These are phyloP conservation scores for Eimeria tenella DNA, from an alignment of 169 alveolate genomes.

Conservation along the genomic window DNA sequence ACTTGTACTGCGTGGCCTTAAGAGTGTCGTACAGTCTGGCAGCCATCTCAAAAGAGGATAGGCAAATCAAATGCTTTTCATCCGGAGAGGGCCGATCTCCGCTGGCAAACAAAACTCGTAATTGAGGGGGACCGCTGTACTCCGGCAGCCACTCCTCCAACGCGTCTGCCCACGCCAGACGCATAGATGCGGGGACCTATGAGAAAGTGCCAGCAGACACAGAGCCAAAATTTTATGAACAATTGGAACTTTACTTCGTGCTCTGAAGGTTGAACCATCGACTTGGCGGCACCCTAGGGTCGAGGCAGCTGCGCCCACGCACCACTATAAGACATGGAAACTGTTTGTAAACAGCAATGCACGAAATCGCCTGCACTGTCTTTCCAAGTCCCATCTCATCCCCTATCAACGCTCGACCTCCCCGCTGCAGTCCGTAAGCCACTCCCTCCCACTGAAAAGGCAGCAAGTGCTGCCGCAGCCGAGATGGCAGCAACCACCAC, in stretches of 20 bases:
- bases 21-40: slow-evolving; percentile 69
- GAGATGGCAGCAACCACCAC: slow-evolving; percentile 72
- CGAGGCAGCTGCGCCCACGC: neutral
- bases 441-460: slow-evolving; percentile 97
- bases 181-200: slow-evolving; percentile 75
- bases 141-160: slow-evolving; percentile 75
- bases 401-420: slow-evolving; percentile 97
- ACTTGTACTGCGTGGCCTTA: slow-evolving; percentile 51
- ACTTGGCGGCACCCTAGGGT: neutral
- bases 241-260: no score
- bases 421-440: slow-evolving; percentile 92
- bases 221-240: neutral
- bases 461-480: slow-evolving; percentile 84
- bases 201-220: neutral
- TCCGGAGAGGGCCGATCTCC: slow-evolving; percentile 65
- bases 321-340: slow-evolving; percentile 81
- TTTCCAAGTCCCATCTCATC: slow-evolving; percentile 99
- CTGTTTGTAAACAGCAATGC: slow-evolving; percentile 91
- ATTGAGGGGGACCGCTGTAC: slow-evolving; percentile 47
- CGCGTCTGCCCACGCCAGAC: slow-evolving; percentile 77
- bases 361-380: slow-evolving; percentile 97
- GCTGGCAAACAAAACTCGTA: slow-evolving; percentile 71
- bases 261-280: no score
- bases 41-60: slow-evolving; percentile 77
- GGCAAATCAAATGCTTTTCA: slow-evolving; percentile 46